phyloP scores from a whole-genome alignment of 345 rosid species.

The Linum tenue region DNA sequence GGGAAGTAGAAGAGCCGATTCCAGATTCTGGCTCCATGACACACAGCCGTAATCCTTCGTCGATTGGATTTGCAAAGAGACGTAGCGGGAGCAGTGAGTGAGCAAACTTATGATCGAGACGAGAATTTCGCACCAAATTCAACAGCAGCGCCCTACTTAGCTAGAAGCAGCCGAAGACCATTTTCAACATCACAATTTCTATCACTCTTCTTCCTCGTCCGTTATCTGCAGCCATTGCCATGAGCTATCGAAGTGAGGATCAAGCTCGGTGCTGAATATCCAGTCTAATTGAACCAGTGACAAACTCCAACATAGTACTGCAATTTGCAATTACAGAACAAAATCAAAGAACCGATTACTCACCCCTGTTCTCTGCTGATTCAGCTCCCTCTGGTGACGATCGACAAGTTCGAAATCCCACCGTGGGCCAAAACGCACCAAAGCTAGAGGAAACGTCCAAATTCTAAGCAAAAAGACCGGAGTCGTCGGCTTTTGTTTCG shows the following conservation, averaged over 20 bases:
- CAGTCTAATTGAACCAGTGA: not conserved
- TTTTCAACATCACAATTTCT: too few relatives aligned
- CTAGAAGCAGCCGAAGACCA: too few relatives aligned
- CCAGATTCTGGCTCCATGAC: too few relatives aligned
- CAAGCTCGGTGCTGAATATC: not conserved
- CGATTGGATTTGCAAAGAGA: too few relatives aligned
- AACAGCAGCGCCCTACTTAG: too few relatives aligned
- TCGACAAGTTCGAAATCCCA: constrained; percentile 29
- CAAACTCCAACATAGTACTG: not conserved
- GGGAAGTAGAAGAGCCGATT: too few relatives aligned
- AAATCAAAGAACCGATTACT: constrained; percentile 12
- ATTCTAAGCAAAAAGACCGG: not conserved
- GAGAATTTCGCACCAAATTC: too few relatives aligned
- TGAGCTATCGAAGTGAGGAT: not conserved
- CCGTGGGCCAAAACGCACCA: too few relatives aligned
- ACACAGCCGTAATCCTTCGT: too few relatives aligned
- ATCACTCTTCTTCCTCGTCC: constrained; percentile 24
- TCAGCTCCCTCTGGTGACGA: constrained; percentile 92
- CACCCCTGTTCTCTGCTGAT: constrained; percentile 94
- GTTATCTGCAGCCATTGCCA: constrained; percentile 45
- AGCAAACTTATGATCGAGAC: too few relatives aligned
- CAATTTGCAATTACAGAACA: not conserved
- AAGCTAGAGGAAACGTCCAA: not conserved
- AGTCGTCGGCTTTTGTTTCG: not conserved
- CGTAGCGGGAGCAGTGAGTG: too few relatives aligned